Base-by-base conservation (phyloP, 306 rosid genomes). In the Mimosa bimucronata region DNA sequence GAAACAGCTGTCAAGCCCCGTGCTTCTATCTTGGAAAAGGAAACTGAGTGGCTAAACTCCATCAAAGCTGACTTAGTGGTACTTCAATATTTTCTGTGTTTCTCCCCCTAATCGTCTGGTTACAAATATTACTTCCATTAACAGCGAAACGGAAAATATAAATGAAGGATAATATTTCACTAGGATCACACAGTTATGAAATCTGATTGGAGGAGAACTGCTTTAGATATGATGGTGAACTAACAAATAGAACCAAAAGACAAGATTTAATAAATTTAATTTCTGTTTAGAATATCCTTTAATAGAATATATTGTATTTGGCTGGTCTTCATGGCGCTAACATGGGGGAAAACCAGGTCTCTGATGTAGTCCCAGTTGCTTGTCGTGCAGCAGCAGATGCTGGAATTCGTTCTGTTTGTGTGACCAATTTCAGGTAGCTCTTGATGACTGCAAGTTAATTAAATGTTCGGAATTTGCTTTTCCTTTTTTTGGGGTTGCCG, bases 361-460 rank as follows among this genome's bases (percentile, higher is more conserved):
- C 98, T 0, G 99, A 95, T 88, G 98, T 95, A 82, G 99, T 93
- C 77, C 99, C 99, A 4, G 97, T 95, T 67, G 98, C 97, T 14
- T 95, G 98, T 69, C 97, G 93, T 46, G 99, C 99, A 3, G 99
- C 98, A 29, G 98, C 98, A 29, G 94, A 96, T 85, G 98, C 99
- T 72, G 98, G 98, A 76, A 96, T 96, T 83, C 97, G 97, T 31
- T 91, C 99, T 72, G 94, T 96, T 75, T 96, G 99, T 81, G 97
- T 90, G 78, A 93, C 99, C 40, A 93, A 96, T 90, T 93, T 96
- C 81, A 96, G 98, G 99, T 93, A 82, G 74, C 38, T 58, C 28
- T 4, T 74, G 26, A 23, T 44, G 40, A 74, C 41, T 53, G 1
- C 31, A 41, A 21, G 29, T 69, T 77, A 74, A 41, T 16, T 13